Evolutionary conservation across 805 yeast species (phyloP).

Genomic region (Pichia phayaonensis): DNA sequence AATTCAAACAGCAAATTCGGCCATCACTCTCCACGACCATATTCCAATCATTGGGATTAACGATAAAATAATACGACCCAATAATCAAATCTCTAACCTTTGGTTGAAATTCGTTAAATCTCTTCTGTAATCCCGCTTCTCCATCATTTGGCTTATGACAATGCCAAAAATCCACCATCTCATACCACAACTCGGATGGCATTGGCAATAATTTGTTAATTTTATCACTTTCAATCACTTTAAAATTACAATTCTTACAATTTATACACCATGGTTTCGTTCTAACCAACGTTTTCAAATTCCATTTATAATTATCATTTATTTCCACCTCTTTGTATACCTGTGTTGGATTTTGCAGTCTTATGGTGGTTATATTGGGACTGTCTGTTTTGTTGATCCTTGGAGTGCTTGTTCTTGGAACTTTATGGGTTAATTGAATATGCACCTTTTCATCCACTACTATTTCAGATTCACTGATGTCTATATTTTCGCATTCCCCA

Average conservation of each 20-base stretch:
- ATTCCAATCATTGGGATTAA: conserved; percentile 24
- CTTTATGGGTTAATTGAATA: not conserved
- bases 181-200: conserved; percentile 93
- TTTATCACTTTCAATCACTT: conserved; percentile 26
- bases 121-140: conserved; percentile 10
- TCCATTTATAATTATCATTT: conserved; percentile 22
- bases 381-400: not conserved
- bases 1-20: conserved; percentile 29
- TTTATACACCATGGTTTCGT: not conserved
- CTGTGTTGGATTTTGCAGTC: not conserved
- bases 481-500: not conserved
- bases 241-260: conserved; percentile 14
- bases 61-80: conserved; percentile 49
- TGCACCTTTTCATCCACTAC: not conserved
- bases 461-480: not conserved
- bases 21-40: conserved; percentile 7
- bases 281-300: conserved; percentile 11
- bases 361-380: not conserved
- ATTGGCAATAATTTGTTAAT: conserved; percentile 42
- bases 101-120: conserved; percentile 41
- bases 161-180: conserved; percentile 96
- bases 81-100: conserved; percentile 34
- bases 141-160: conserved; percentile 66
- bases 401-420: not conserved
- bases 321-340: not conserved